A percentile compares a stretch with the other conserved stretches of the same genome.
phyloP scores from a whole-genome alignment of 208 protist species.

The Leishmania arabica region DNA sequence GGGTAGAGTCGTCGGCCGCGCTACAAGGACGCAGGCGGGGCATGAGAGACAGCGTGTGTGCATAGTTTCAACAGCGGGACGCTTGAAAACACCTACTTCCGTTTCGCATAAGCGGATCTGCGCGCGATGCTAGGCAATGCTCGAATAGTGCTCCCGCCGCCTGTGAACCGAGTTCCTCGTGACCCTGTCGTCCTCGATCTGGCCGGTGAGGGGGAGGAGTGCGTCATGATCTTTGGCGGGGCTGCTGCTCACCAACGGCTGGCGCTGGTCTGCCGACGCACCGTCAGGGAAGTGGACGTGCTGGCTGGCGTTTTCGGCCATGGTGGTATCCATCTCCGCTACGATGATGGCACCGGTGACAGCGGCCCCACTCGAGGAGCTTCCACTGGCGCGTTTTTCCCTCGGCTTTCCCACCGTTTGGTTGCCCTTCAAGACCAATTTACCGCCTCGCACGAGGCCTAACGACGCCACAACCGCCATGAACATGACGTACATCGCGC shows the following conservation, averaged over 20 bases:
- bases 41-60: background rate
- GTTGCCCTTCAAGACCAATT: constrained; percentile 41
- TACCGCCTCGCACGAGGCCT: constrained; percentile 57
- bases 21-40: background rate
- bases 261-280: background rate
- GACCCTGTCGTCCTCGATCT: background rate
- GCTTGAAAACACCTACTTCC: background rate
- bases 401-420: constrained; percentile 7
- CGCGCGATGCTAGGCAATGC: background rate
- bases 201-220: background rate
- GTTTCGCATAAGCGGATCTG: background rate
- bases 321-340: background rate
- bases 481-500: constrained; percentile 82
- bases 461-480: constrained; percentile 72
- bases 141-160: background rate
- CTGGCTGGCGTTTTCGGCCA: background rate
- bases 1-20: background rate
- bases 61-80: background rate
- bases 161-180: background rate
- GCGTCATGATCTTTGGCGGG: constrained; percentile 5
- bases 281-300: background rate
- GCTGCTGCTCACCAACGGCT: background rate
- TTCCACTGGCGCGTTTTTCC: background rate
- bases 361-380: background rate
- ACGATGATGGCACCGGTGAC: background rate